phyloP scores from a whole-genome alignment of 1,139 yeast species.

The Lodderomyces metapsilosis region DNA sequence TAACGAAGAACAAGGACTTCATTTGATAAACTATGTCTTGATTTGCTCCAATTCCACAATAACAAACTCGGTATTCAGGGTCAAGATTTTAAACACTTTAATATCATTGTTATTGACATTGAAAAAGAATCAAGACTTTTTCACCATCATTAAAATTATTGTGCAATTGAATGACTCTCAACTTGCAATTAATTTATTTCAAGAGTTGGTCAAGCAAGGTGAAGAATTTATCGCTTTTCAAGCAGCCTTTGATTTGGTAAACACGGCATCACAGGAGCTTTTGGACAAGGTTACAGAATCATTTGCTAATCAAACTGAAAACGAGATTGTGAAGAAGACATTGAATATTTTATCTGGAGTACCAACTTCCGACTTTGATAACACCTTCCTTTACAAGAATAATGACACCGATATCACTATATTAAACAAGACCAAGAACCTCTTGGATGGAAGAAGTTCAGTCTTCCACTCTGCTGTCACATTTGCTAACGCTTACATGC shows the following conservation, averaged over 20 bases:
- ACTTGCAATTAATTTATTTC: constrained; percentile 68
- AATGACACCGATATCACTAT: constrained; percentile 85
- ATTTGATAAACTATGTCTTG: constrained; percentile 70
- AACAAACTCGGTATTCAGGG: constrained; percentile 60
- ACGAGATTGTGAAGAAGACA: constrained; percentile 41
- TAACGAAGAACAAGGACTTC: constrained; percentile 49
- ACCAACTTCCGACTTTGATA: constrained; percentile 91
- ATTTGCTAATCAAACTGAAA: constrained; percentile 39
- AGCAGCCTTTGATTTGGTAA: constrained; percentile 92
- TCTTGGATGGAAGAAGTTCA: constrained; percentile 88
- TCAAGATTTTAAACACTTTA: constrained; percentile 59
- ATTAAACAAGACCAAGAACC: constrained; percentile 75
- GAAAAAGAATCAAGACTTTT: constrained; percentile 71
- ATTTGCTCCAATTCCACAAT: constrained; percentile 70
- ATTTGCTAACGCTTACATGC: constrained; percentile 91
- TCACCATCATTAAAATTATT: constrained; percentile 77
- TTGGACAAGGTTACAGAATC: constrained; percentile 57
- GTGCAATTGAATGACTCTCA: constrained; percentile 80
- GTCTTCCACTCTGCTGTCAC: constrained; percentile 96
- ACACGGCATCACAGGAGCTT: constrained; percentile 90
- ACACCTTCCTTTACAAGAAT: constrained; percentile 82
- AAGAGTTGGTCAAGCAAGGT: constrained; percentile 48
- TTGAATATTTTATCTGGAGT: constrained; percentile 81
- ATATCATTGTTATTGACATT: constrained; percentile 59
- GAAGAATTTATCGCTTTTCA: constrained; percentile 71